Evolutionary conservation across 1,139 yeast genomes (phyloP), one percentile per base, ranked within the genome.

Genomic region (Yamadazyma friedrichii): DNA sequence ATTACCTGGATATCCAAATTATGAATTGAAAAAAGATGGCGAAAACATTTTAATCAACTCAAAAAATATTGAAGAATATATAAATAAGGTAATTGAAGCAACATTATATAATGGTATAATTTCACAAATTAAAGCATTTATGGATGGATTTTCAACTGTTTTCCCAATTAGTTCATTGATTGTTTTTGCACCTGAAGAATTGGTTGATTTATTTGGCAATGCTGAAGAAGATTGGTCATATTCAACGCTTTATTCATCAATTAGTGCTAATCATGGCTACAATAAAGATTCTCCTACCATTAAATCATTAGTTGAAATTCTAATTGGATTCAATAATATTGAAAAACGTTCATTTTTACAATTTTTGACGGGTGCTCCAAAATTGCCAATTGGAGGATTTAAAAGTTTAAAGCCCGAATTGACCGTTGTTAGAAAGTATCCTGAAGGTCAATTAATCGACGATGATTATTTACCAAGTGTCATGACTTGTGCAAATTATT

Each of bases 401-500:
- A 85, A 84, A 53, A 77, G 88, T 1, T 68, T 93, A 43, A 74
- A 78, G 37, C 98, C 98, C 0, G 84, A 79, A 40, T 75, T 93
- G 41, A 93, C 98, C 0, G 93, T 93, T 34, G 98, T 93, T 2
- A 68, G 89, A 49, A 88, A 88, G 54, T 82, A 76, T 41, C 77
- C 85, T 9, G 96, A 91, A 45, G 81, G 74, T 42, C 80, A 78
- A 1, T 58, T 77, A 38, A 62, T 67, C 15, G 78, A 88, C n/a
- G 96, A 93, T 60, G 91, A 84, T 48, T 89, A 85, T 54, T 69
- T 93, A 44, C 98, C 98, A 2, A 88, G 96, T 64, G 98, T 93
- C 3, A 93, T 93, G 98, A 93, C 98, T 0, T 93, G 98, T 68
- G 98, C 95, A 5, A 93, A 93, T 59, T 93, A 93, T 57, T 73